A percentile compares a stretch with the other conserved stretches of the same genome.
phyloP scores from a whole-genome alignment of 169 alveolate species.

The Fabrea salina region DNA sequence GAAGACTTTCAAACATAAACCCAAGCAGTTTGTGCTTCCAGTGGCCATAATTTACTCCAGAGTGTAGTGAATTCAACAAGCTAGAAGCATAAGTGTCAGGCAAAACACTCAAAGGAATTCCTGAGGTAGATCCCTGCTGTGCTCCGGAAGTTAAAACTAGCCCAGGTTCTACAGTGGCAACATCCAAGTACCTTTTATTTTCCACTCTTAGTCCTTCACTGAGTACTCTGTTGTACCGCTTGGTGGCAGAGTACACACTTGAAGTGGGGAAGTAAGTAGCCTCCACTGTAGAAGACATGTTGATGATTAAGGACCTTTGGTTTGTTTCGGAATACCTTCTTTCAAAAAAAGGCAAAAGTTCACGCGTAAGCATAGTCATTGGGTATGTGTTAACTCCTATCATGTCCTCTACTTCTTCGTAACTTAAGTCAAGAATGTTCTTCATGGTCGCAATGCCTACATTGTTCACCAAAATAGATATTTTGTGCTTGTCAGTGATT shows the following conservation, averaged over 20 bases:
- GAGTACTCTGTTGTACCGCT: not conserved
- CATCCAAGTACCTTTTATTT: not conserved
- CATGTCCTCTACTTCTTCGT: not conserved
- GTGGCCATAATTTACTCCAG: conserved; percentile 8
- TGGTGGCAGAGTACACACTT: conserved; percentile 4
- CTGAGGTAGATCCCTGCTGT: not conserved
- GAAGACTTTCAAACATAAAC: not conserved
- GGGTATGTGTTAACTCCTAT: conserved; percentile 17
- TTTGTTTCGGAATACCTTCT: not conserved
- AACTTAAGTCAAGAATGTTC: not conserved
- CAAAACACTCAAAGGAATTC: not conserved
- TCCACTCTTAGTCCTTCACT: not conserved
- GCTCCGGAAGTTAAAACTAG: not conserved
- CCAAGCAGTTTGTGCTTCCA: conserved; percentile 14
- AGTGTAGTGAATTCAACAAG: not conserved
- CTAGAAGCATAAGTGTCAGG: not conserved
- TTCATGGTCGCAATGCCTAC: conserved; percentile 16
- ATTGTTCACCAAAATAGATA: conserved; percentile 31
- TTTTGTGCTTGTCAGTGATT: not conserved
- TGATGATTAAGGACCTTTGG: not conserved
- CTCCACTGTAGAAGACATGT: not conserved
- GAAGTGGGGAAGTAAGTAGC: not conserved
- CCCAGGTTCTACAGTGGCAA: conserved; percentile 17
- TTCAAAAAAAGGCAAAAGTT: not conserved
- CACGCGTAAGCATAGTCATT: not conserved